Evolutionary conservation across 768 basidiomycete species (phyloP).

Genomic region (Naganishia friedmannii): DNA sequence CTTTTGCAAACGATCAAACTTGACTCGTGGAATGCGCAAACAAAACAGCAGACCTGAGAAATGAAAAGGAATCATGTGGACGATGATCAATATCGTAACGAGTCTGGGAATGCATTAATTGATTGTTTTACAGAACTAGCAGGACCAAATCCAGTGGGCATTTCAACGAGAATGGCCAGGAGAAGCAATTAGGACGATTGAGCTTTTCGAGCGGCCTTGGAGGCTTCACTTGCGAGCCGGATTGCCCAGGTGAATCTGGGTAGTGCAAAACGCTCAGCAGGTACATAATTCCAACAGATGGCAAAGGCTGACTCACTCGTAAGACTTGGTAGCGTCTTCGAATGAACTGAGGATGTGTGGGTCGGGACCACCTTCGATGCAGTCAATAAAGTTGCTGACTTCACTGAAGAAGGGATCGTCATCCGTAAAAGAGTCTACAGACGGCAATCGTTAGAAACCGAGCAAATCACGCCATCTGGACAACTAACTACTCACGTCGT

Average conservation of each 20-base stretch:
- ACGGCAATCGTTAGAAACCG: background rate
- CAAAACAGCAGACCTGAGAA: background rate
- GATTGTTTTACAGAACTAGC: constrained; percentile 5
- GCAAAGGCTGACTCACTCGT: constrained; percentile 57
- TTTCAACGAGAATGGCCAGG: background rate
- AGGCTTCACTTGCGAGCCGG: constrained; percentile 55
- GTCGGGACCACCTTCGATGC: constrained; percentile 79
- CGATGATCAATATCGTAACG: too few species aligned
- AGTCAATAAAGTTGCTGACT: constrained; percentile 80
- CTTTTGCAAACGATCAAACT: too few species aligned
- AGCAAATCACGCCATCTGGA: background rate
- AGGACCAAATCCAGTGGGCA: background rate
- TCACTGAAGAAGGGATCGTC: constrained; percentile 69
- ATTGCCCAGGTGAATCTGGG: constrained; percentile 78
- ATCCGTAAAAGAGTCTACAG: constrained; percentile 39
- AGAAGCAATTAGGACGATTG: background rate
- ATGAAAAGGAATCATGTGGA: background rate
- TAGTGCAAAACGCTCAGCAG: background rate
- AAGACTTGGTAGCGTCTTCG: constrained; percentile 81
- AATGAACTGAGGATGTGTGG: constrained; percentile 77
- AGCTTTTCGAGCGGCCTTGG: constrained; percentile 12
- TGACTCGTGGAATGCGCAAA: background rate
- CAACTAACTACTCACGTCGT: constrained; percentile 34
- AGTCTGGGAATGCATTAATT: background rate
- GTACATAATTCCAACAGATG: background rate